Evolutionary conservation across 2,329 filamentous ascomycete genomes (phyloP).

Genomic region (Coniochaeta hoffmannii): DNA sequence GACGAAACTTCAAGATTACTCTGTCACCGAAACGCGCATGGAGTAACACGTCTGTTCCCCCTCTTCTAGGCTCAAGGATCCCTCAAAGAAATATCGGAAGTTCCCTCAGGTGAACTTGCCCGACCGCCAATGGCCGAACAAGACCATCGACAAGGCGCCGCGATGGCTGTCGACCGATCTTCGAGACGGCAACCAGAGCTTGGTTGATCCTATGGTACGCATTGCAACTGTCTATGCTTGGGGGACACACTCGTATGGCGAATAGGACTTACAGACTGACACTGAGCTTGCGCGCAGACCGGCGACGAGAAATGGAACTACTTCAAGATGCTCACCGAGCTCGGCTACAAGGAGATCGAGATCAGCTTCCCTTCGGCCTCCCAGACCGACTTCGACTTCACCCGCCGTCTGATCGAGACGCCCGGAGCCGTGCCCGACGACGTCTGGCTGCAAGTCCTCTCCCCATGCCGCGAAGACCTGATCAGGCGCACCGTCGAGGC

Average conservation of each 20-base stretch:
- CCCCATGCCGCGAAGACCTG: slow-evolving; percentile 84
- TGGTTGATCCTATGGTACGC: slow-evolving; percentile 85
- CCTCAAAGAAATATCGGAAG: slow-evolving; percentile 67
- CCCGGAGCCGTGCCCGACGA: slow-evolving; percentile 79
- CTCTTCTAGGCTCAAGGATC: slow-evolving; percentile 59
- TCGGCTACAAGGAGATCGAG: slow-evolving; percentile 98
- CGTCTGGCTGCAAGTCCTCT: slow-evolving; percentile 86
- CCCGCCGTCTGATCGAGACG: slow-evolving; percentile 75
- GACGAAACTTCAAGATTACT: too few species aligned
- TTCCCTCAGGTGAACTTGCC: slow-evolving; percentile 38
- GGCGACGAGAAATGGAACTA: slow-evolving; percentile 92
- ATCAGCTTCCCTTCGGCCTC: slow-evolving; percentile 93
- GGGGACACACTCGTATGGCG: too few species aligned
- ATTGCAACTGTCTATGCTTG: too few species aligned
- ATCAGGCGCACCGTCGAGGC: slow-evolving; percentile 86
- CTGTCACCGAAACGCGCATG: too few species aligned
- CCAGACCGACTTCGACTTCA: slow-evolving; percentile 95
- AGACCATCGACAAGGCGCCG: slow-evolving; percentile 74
- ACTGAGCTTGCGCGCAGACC: slow-evolving; percentile 63
- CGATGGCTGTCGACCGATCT: slow-evolving; percentile 72
- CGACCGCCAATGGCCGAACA: slow-evolving; percentile 76
- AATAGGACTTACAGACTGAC: too few species aligned
- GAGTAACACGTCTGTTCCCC: not conserved
- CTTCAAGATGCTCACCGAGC: slow-evolving; percentile 87
- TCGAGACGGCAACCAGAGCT: slow-evolving; percentile 91